Base-by-base conservation (phyloP, 2,329 filamentous ascomycete genomes). In the Arthrobotrys megalospora region DNA sequence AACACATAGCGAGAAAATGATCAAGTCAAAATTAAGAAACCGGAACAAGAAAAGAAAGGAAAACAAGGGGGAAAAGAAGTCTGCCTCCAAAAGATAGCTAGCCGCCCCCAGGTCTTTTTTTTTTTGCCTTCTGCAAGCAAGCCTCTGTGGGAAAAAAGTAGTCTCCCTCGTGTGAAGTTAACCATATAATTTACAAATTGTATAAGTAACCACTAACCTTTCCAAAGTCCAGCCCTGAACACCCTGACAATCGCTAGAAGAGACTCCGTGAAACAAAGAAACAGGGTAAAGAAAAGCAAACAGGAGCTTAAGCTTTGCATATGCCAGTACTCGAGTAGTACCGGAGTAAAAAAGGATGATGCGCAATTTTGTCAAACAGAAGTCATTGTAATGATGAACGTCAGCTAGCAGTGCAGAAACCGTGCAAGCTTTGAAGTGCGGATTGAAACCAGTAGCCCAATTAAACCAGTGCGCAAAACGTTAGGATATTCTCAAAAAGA, bases 131-230 rank as follows among this genome's bases (percentile, higher is more conserved):
- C 72, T 32, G 12, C 11, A 60, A 60, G 16, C 34, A 47, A 43
- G 64, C 66, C 60, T 65, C 50, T 28, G 58, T 19, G 52, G 50
- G 55, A 36, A 12, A 70, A 63, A 48, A 65, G 53, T 60, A 28
- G 64, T 60, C 38, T 71, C 19, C 65, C 21, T 71, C 60, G 73
- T 70, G 66, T 58, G 66, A 77, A 70, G 66, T 58, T 45, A 52
- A 43, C 58, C 48, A 65, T 66, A 36, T 77, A 77, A 60, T 70
- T 77, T 77, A 77, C 73, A 77, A 77, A 77, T 66, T 77, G 41
- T 70, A 70, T 66, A 60, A 41, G 36, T 60, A 70, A 41, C 58
- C 66, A 60, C 53, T 41, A 60, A 47, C 53, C 64, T 19, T 68
- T 53, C 64, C 64, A 62, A 65, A 69, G 65, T 60, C 65, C 60